These are phyloP conservation scores for Gracilaria gracilis DNA, from an alignment of 23 red algal species.

Conservation along the genomic window DNA sequence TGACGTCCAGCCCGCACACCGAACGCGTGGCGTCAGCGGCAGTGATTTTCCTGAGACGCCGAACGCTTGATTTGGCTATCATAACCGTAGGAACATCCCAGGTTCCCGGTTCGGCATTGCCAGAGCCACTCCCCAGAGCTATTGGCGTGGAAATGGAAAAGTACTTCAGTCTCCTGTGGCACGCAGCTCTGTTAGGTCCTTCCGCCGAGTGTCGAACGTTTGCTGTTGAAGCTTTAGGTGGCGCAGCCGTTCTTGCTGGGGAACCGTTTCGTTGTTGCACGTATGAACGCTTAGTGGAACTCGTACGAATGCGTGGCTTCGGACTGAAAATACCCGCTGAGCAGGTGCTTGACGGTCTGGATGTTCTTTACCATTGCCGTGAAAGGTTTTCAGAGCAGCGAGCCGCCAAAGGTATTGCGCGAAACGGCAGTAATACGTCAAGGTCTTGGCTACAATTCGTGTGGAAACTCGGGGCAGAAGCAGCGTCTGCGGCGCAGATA, in stretches of 20 bases:
- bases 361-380: conserved; percentile 71
- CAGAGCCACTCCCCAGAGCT: conserved; percentile 77
- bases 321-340: conserved; percentile 78
- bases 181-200: conserved; percentile 77
- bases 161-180: conserved; percentile 79
- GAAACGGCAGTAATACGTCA: conserved; percentile 57
- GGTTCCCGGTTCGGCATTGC: conserved; percentile 48
- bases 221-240: conserved; percentile 74
- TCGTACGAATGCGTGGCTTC: conserved; percentile 71
- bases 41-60: conserved; percentile 74
- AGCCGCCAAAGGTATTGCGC: conserved; percentile 38
- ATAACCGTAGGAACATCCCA: conserved; percentile 60
- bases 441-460: conserved; percentile 68
- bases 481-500: conserved; percentile 71
- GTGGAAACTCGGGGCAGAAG: conserved; percentile 70
- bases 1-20: conserved; percentile 43
- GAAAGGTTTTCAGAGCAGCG: conserved; percentile 77
- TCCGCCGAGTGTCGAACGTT: conserved; percentile 72
- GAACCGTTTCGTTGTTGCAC: conserved; percentile 81
- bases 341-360: conserved; percentile 64
- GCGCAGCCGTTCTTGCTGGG: conserved; percentile 78
- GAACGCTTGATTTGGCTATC: conserved; percentile 78
- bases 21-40: conserved; percentile 80
- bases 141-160: conserved; percentile 83
- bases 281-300: conserved; percentile 77